A percentile compares a stretch with the other conserved stretches of the same genome.
Evolutionary conservation across 495 filamentous ascomycete genomes (phyloP).

Genomic region (Parathielavia hyrcaniae): DNA sequence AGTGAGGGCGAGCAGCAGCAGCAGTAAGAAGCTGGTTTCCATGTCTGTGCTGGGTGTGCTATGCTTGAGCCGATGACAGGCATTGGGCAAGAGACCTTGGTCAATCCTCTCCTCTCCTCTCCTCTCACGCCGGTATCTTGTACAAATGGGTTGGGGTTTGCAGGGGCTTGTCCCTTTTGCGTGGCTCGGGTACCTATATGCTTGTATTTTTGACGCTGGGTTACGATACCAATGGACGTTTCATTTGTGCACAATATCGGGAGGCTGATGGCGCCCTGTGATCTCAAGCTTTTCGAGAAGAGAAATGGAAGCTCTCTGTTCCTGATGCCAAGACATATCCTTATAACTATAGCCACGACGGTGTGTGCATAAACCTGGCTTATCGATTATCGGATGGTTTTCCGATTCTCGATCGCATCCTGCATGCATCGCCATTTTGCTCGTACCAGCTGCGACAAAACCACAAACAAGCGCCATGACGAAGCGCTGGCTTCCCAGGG

Average conservation of each 20-base stretch:
- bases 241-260: not conserved
- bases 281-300: not conserved
- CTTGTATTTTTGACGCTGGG: conserved; percentile 1
- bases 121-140: not conserved
- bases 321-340: conserved; percentile 2
- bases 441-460: not conserved
- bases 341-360: not conserved
- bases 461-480: conserved; percentile 28
- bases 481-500: conserved; percentile 33
- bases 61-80: not conserved
- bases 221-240: conserved; percentile 13
- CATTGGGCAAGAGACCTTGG: not conserved
- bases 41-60: no score
- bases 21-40: not conserved
- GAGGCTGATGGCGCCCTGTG: not conserved
- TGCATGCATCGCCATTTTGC: not conserved
- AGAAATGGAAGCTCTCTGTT: not conserved
- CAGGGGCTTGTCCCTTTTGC: not conserved
- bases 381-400: conserved; percentile 7
- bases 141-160: not conserved
- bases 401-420: not conserved
- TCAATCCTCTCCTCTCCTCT: not conserved
- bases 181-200: not conserved
- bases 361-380: not conserved
- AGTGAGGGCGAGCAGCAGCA: conserved; percentile 1